These are phyloP conservation scores for Ophiostoma sp. DNA, from an alignment of 2,329 filamentous ascomycete species.

Conservation along the genomic window DNA sequence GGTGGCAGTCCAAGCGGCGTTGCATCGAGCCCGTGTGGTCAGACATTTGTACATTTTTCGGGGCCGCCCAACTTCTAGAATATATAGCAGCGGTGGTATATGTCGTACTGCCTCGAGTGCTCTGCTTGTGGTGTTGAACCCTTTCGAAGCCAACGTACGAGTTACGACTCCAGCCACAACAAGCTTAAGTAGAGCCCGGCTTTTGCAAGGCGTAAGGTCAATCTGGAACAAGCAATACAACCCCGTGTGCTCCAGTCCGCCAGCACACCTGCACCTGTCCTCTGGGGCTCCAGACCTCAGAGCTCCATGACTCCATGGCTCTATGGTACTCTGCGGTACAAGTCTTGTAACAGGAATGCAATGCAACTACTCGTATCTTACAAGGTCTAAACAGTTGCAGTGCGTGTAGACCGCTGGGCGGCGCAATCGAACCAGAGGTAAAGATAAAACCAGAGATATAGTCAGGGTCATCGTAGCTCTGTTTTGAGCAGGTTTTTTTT, in stretches of 20 bases:
- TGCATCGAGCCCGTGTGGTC: constrained; percentile 17
- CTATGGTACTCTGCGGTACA: neutral
- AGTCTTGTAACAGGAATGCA: neutral
- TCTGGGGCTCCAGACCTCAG: too few species aligned
- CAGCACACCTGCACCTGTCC: too few species aligned
- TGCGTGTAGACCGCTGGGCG: neutral
- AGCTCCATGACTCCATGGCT: neutral
- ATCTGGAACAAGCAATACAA: neutral
- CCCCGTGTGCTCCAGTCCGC: neutral
- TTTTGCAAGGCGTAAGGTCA: neutral
- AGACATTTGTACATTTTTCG: constrained; percentile 10
- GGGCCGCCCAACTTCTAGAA: neutral
- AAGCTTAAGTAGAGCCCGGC: constrained; percentile 1
- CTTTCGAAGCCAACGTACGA: too few species aligned
- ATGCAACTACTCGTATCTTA: neutral
- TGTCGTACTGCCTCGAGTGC: neutral
- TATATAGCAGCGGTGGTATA: neutral
- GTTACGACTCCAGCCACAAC: neutral
- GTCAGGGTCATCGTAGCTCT: too few species aligned
- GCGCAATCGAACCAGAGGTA: neutral
- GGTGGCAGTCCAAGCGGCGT: constrained; percentile 20
- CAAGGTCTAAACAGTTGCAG: neutral
- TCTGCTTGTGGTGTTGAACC: too few species aligned
- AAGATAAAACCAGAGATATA: neutral
- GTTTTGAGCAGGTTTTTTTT: too few species aligned